Percentiles rank a stretch among this genome's conserved stretches.
phyloP scores from a whole-genome alignment of 345 rosid genomes.

The Rhodamnia rubescens region DNA sequence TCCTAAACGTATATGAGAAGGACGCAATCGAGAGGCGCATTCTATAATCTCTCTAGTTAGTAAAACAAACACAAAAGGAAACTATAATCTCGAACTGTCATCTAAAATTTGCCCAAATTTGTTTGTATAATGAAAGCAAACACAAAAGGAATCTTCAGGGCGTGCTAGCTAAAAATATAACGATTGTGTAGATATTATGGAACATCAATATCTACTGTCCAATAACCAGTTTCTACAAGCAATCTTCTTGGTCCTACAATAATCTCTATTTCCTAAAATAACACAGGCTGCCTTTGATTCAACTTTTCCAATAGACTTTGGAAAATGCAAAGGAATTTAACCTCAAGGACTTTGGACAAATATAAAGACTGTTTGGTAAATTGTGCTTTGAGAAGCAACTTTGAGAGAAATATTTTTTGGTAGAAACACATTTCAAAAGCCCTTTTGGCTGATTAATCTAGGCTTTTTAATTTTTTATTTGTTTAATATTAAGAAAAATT shows the following conservation, averaged over 20 bases:
- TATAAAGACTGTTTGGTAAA: too few relatives aligned
- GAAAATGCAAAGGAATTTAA: too few relatives aligned
- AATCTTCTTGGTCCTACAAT: background rate
- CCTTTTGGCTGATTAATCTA: background rate
- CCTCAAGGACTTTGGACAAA: too few relatives aligned
- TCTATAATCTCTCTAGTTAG: background rate
- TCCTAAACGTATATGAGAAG: background rate
- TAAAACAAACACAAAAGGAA: background rate
- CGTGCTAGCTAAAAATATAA: background rate
- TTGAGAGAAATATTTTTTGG: background rate
- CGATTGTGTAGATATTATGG: background rate
- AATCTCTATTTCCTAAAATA: background rate
- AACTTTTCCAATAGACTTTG: too few relatives aligned
- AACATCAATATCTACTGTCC: background rate
- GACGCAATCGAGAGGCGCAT: background rate
- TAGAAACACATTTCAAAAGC: background rate
- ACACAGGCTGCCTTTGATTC: too few relatives aligned
- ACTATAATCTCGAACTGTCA: background rate
- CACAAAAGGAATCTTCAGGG: background rate
- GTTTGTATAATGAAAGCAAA: background rate
- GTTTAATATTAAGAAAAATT: too few relatives aligned
- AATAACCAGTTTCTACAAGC: background rate
- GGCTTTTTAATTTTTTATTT: background rate
- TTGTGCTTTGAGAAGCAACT: too few relatives aligned
- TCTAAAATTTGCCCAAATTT: background rate